Conservation (phyloP, 2,329 filamentous ascomycete genomes). For the Alternaria novae-zelandiae region DNA sequence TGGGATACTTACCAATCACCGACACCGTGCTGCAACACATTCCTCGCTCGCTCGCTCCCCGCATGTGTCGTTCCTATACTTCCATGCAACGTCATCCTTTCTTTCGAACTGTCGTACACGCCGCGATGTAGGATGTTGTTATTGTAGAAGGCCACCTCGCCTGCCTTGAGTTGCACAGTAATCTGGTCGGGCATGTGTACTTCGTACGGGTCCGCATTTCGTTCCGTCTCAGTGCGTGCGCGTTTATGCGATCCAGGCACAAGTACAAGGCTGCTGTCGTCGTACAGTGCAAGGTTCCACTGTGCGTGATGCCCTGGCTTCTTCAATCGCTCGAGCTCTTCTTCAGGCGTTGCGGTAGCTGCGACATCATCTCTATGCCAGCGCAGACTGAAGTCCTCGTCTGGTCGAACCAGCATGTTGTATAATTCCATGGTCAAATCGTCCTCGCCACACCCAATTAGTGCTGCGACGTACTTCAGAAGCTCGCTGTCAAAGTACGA, state of each 20-base stretch:
- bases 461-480: conserved; percentile 66
- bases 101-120: conserved; percentile 64
- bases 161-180: conserved; percentile 70
- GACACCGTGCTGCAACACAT: conserved; percentile 77
- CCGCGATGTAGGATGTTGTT: conserved; percentile 85
- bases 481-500: conserved; percentile 76
- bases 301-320: conserved; percentile 76
- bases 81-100: conserved; percentile 75
- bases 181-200: conserved; percentile 67
- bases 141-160: conserved; percentile 86
- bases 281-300: conserved; percentile 84
- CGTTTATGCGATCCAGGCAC: conserved; percentile 78
- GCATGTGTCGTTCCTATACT: conserved; percentile 69
- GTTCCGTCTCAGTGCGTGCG: conserved; percentile 72
- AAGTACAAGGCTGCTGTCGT: conserved; percentile 73
- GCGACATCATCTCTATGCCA: conserved; percentile 89
- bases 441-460: conserved; percentile 62
- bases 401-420: conserved; percentile 81
- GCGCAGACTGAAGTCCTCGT: conserved; percentile 72
- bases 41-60: conserved; percentile 66
- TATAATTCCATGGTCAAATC: conserved; percentile 85
- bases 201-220: conserved; percentile 70
- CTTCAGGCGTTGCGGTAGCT: conserved; percentile 66
- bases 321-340: conserved; percentile 68
- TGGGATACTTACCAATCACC: conserved; percentile 59